Percentiles rank a stretch among this genome's conserved stretches.
These are phyloP conservation scores for Sarcodon sp. DNA, from an alignment of 768 basidiomycete genomes.

Conservation along the genomic window DNA sequence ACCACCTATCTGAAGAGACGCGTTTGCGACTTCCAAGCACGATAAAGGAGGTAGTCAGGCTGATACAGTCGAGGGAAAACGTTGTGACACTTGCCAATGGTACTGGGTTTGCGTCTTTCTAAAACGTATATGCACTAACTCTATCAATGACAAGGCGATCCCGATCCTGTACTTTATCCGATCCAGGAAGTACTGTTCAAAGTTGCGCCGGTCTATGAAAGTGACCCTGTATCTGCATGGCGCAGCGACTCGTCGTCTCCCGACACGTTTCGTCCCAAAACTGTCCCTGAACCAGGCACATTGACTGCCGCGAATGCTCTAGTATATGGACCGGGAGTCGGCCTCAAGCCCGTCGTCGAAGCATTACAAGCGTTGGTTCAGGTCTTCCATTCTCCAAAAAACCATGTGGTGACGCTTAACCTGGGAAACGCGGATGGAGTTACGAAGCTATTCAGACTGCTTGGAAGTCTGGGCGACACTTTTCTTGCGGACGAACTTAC, in stretches of 20 bases:
- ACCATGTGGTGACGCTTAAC: conserved; percentile 21
- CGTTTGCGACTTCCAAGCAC: conserved; percentile 19
- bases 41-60: conserved; percentile 21
- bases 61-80: conserved; percentile 13
- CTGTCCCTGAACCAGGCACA: conserved; percentile 15
- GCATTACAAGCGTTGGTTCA: conserved; percentile 20
- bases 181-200: conserved; percentile 19
- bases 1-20: conserved; percentile 22
- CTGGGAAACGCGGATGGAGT: conserved; percentile 30
- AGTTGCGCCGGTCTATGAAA: conserved; percentile 17
- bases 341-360: conserved; percentile 18
- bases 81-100: conserved; percentile 23
- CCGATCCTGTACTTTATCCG: conserved; percentile 22
- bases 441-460: conserved; percentile 26
- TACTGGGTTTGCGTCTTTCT: conserved; percentile 3
- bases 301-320: conserved; percentile 18
- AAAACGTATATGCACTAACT: not conserved
- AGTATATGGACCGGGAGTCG: conserved; percentile 24
- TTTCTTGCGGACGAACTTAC: conserved; percentile 32
- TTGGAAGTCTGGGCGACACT: conserved; percentile 26
- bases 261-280: conserved; percentile 12
- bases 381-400: conserved; percentile 18
- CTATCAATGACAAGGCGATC: conserved; percentile 16
- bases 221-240: conserved; percentile 20
- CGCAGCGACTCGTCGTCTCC: conserved; percentile 12